Evolutionary conservation across 805 yeast genomes (phyloP).

Genomic region (Ogataea sp.): DNA sequence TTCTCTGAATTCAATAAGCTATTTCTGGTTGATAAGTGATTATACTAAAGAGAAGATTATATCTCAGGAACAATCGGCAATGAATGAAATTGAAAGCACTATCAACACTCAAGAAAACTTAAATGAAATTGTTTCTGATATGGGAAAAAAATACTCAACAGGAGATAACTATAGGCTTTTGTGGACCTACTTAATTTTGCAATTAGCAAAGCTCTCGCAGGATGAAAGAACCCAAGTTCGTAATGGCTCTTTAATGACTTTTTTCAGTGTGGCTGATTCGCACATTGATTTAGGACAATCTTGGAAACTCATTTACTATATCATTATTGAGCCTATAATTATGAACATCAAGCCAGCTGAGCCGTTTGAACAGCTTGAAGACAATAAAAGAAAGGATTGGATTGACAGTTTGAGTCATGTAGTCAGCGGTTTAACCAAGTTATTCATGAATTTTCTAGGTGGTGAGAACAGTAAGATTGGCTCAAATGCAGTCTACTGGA

Average conservation of each 20-base stretch:
- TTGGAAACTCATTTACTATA: slow-evolving; percentile 62
- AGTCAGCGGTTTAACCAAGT: slow-evolving; percentile 55
- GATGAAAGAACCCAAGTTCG: slow-evolving; percentile 74
- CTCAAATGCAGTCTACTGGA: slow-evolving; percentile 38
- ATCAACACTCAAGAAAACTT: slow-evolving; percentile 17
- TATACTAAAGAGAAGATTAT: slow-evolving; percentile 37
- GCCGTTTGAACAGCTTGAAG: neutral
- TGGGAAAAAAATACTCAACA: slow-evolving; percentile 3
- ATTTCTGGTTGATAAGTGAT: slow-evolving; percentile 90
- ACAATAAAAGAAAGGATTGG: slow-evolving; percentile 28
- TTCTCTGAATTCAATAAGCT: slow-evolving; percentile 84
- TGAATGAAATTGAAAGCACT: slow-evolving; percentile 6
- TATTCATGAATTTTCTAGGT: slow-evolving; percentile 47
- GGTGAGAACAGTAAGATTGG: slow-evolving; percentile 23
- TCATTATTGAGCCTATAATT: slow-evolving; percentile 50
- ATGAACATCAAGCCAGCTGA: slow-evolving; percentile 20
- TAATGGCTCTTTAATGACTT: slow-evolving; percentile 84
- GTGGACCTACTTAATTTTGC: slow-evolving; percentile 58
- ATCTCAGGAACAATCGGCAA: neutral
- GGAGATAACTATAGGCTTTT: slow-evolving; percentile 29
- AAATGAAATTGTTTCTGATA: slow-evolving; percentile 4
- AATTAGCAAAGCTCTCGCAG: slow-evolving; percentile 52
- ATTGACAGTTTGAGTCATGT: slow-evolving; percentile 57
- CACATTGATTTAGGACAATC: slow-evolving; percentile 50
- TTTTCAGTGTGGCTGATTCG: slow-evolving; percentile 72